phyloP scores from a whole-genome alignment of 2,329 filamentous ascomycete genomes.

The Xylaria sp. region DNA sequence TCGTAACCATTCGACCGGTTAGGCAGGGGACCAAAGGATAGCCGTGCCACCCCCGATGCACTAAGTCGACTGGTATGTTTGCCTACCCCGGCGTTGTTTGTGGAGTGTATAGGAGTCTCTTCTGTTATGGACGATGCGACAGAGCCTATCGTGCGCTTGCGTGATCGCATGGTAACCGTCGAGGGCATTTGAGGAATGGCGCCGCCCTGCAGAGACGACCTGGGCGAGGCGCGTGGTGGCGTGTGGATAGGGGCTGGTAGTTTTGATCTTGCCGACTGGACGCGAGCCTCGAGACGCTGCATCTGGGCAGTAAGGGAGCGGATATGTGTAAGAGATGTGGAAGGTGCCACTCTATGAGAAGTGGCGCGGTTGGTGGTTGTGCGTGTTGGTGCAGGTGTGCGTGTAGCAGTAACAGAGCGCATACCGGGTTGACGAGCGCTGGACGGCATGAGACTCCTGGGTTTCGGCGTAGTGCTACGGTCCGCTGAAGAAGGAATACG shows the following conservation, averaged over 20 bases:
- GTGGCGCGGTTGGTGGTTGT: constrained; percentile 57
- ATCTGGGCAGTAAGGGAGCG: constrained; percentile 94
- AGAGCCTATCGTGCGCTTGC: constrained; percentile 73
- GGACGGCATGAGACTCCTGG: constrained; percentile 55
- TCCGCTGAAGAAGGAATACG: constrained; percentile 67
- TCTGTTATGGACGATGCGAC: constrained; percentile 61
- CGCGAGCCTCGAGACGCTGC: constrained; percentile 93
- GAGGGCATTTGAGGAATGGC: constrained; percentile 58
- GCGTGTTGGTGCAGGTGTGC: constrained; percentile 60
- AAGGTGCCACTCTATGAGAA: constrained; percentile 64
- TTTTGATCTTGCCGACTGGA: constrained; percentile 91
- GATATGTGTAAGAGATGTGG: constrained; percentile 87
- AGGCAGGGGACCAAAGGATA: constrained; percentile 71
- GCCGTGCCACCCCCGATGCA: constrained; percentile 68
- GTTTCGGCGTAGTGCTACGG: constrained; percentile 64
- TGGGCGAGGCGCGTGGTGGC: constrained; percentile 83
- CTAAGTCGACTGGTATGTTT: constrained; percentile 69
- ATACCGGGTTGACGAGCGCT: constrained; percentile 52
- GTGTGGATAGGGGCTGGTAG: constrained; percentile 83
- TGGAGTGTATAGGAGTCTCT: constrained; percentile 63
- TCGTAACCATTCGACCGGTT: constrained; percentile 60
- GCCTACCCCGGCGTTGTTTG: constrained; percentile 51
- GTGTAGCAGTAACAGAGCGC: constrained; percentile 60
- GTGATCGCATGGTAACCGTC: constrained; percentile 72
- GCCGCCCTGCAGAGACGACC: constrained; percentile 57